Conservation (phyloP, 2,329 filamentous ascomycete genomes). For the Xylaria sp. region DNA sequence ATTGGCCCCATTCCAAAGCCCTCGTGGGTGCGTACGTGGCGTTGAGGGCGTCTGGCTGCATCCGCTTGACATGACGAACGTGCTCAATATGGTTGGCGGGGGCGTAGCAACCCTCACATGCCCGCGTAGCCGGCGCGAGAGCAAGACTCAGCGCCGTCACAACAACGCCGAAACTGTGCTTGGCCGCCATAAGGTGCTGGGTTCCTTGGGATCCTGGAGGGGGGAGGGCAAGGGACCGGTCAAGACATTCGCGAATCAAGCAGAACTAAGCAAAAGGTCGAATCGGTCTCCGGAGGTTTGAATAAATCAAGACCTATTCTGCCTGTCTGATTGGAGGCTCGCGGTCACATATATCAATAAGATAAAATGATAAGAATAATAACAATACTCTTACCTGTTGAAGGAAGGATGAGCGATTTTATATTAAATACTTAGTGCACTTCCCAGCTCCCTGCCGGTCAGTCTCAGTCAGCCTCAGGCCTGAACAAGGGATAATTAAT, state of each 20-base stretch:
- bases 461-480: background rate
- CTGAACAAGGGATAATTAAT: background rate
- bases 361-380: no score
- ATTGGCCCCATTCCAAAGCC: constrained; percentile 69
- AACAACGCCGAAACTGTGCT: constrained; percentile 29
- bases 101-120: constrained; percentile 58
- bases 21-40: constrained; percentile 57
- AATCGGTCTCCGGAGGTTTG: constrained; percentile 4
- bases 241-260: background rate
- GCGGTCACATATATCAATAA: background rate
- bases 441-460: background rate
- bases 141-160: constrained; percentile 33
- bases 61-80: constrained; percentile 61
- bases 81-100: constrained; percentile 56
- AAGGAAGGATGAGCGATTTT: constrained; percentile 3
- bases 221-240: no score
- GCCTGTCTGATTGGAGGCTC: background rate
- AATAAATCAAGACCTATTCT: background rate
- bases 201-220: background rate
- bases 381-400: background rate
- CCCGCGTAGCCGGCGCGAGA: constrained; percentile 44
- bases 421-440: background rate
- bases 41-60: constrained; percentile 59
- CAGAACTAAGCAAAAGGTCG: background rate
- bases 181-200: constrained; percentile 15